Evolutionary conservation across 306 rosid species (phyloP).

Genomic region (Inga leiocalycina): DNA sequence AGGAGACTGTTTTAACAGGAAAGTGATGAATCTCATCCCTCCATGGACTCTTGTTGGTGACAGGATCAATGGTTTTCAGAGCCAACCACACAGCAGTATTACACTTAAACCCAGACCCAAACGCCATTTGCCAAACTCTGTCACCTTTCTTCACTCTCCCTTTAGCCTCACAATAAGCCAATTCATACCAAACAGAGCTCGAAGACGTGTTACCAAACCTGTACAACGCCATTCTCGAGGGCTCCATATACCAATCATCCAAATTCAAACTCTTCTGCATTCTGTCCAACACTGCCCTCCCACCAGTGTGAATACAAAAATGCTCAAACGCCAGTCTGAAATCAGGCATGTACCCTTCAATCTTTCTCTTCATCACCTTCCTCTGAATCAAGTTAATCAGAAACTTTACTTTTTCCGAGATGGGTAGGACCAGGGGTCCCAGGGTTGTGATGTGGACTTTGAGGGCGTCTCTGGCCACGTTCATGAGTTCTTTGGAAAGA

Average conservation of each 20-base stretch:
- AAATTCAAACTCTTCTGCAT: constrained; percentile 26
- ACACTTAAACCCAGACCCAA: constrained; percentile 44
- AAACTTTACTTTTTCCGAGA: constrained; percentile 31
- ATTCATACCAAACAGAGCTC: constrained; percentile 41
- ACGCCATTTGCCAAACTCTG: constrained; percentile 39
- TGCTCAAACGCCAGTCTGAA: constrained; percentile 35
- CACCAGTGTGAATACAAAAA: constrained; percentile 39
- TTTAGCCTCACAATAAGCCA: constrained; percentile 35
- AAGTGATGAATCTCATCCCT: constrained; percentile 37
- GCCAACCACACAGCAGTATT: constrained; percentile 36
- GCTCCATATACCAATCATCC: constrained; percentile 34
- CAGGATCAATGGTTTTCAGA: constrained; percentile 32
- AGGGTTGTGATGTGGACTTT: constrained; percentile 28
- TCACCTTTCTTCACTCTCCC: constrained; percentile 38
- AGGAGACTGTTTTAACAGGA: constrained; percentile 3
- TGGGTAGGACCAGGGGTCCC: constrained; percentile 27
- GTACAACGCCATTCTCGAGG: constrained; percentile 38
- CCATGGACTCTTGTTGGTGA: constrained; percentile 30
- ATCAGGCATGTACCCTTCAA: constrained; percentile 30
- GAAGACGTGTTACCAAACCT: constrained; percentile 39
- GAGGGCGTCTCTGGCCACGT: constrained; percentile 29
- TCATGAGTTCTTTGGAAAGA: constrained; percentile 31
- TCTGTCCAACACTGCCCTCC: constrained; percentile 30
- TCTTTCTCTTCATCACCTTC: background rate
- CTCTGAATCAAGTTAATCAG: background rate